These are phyloP conservation scores for Cryptococcus jaspeensis DNA, from an alignment of 1,284 basidiomycete genomes.

Conservation along the genomic window DNA sequence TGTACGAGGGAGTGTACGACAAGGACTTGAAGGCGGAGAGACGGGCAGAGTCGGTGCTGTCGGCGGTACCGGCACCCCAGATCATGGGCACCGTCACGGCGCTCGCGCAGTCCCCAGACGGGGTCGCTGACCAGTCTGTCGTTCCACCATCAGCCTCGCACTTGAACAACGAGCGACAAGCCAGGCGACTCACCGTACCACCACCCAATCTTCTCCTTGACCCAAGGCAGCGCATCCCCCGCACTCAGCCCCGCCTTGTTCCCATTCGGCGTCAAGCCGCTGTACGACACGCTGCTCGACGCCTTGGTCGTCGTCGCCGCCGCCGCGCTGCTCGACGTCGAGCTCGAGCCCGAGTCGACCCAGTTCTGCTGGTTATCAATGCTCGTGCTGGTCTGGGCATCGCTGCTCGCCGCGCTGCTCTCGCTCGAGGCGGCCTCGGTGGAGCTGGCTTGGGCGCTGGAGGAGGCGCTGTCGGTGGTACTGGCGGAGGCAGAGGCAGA, in stretches of 20 bases:
- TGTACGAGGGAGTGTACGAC: constrained; percentile 33
- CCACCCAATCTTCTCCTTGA: constrained; percentile 41
- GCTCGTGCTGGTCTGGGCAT: not conserved
- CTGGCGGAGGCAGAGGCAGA: constrained; percentile 15
- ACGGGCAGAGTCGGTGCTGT: constrained; percentile 30
- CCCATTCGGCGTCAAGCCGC: constrained; percentile 32
- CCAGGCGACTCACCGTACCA: constrained; percentile 43
- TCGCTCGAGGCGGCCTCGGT: not conserved
- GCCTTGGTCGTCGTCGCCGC: not conserved
- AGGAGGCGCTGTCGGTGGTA: not conserved
- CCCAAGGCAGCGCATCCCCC: constrained; percentile 28
- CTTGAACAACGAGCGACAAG: not conserved
- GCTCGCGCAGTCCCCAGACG: constrained; percentile 22
- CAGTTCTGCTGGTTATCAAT: not conserved
- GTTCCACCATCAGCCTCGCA: not conserved
- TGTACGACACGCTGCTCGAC: constrained; percentile 3
- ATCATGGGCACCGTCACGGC: constrained; percentile 43
- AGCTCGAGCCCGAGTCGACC: constrained; percentile 1
- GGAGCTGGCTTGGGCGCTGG: not conserved
- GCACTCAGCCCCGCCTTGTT: constrained; percentile 46
- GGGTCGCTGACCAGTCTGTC: constrained; percentile 31
- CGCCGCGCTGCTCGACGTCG: constrained; percentile 4
- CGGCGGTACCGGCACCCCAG: constrained; percentile 48
- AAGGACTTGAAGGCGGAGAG: constrained; percentile 41
- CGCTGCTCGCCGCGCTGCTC: not conserved